Evolutionary conservation across 345 rosid genomes (phyloP).

Genomic region (Moringa oleifera): DNA sequence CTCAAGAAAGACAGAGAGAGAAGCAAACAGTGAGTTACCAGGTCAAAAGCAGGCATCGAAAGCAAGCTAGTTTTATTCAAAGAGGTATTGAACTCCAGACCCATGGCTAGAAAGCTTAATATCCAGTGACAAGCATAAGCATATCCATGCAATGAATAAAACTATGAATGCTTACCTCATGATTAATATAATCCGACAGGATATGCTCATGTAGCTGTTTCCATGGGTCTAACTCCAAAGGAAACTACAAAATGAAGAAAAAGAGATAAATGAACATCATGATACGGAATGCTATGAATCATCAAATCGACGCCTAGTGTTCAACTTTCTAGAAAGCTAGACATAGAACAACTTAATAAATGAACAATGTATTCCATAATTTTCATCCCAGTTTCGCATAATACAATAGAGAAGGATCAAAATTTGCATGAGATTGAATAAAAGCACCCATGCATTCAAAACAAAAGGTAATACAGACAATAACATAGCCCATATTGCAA

Average conservation of each 20-base stretch:
- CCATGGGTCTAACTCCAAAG: conserved; percentile 86
- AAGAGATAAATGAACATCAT: conserved; percentile 9
- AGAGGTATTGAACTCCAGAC: neutral
- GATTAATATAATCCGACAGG: conserved; percentile 69
- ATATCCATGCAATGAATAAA: conserved; percentile 8
- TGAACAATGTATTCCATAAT: neutral
- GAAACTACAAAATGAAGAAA: conserved; percentile 47
- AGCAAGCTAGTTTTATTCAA: neutral
- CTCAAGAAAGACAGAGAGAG: neutral
- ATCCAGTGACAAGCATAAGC: neutral
- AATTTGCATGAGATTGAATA: neutral
- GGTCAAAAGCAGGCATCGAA: neutral
- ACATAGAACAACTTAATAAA: neutral
- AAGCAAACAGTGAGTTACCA: neutral
- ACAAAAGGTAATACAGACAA: neutral
- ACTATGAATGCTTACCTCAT: conserved; percentile 46
- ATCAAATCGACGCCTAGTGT: neutral
- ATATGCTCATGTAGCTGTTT: conserved; percentile 69
- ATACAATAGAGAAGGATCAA: no score
- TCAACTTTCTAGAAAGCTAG: neutral
- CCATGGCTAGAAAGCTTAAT: neutral
- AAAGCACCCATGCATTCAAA: neutral
- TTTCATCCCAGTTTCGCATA: neutral
- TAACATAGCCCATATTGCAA: neutral
- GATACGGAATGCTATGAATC: conserved; percentile 17